Evolutionary conservation across 164 flowering plant species (phyloP), one percentile per base, ranked within the genome.

Genomic region (Pachysandra terminalis): DNA sequence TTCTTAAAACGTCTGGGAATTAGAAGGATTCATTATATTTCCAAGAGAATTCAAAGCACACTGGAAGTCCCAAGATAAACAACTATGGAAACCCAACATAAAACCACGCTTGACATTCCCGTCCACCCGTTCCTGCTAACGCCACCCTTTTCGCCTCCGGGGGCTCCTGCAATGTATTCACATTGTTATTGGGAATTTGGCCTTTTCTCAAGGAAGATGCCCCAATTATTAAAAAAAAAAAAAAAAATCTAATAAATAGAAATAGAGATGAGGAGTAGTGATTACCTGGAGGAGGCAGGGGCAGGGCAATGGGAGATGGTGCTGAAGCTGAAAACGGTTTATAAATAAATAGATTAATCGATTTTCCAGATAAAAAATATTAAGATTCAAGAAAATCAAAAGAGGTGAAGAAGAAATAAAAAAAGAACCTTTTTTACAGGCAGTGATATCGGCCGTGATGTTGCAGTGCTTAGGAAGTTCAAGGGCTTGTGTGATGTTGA

Each of bases 71-170:
- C 65, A 62, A 69, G 53, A 32, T 57, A 73, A 35, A 72, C 53
- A 59, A 72, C 32, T 13, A 68, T 23, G 13, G 81, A 71, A 24
- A 59, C 80, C 71, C 70, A 78, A 9, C 81, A 48, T 35, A 81
- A 51, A 59, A 82, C 61, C 41, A 85, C 55, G 63, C 72, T 64
- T 0, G 76, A 71, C 13, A 71, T 2, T 49, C 81, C 85, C 19
- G 67, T 48, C 75, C 71, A 59, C n/a, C 67, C 71, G 23, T 68
- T 59, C 66, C 27, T 78, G 67, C 65, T 65, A 0, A 67, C 60
- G 8, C 73, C 76, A 68, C 25, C 68, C 10, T 6, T 61, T 40
- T 67, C 77, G 14, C 65, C 66, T 48, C 70, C 75, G 16, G 82
- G 72, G 19, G 26, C 26, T 35, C 68, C 60, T 65, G 68, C 1